phyloP scores from a whole-genome alignment of 106 monocot species.

The Phalaenopsis aphrodite region DNA sequence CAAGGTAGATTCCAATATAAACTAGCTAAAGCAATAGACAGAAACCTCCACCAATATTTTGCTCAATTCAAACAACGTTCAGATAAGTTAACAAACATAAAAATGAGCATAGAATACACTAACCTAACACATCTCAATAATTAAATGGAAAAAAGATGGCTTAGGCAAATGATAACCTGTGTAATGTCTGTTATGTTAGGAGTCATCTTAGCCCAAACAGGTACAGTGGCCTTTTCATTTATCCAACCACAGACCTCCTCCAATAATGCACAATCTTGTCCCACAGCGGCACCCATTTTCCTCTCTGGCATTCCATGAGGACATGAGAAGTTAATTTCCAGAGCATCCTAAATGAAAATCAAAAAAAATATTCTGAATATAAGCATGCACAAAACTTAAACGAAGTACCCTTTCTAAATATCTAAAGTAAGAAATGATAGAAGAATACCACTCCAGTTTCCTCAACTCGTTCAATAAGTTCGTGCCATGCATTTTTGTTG shows the following conservation, averaged over 20 bases:
- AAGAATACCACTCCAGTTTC: constrained; percentile 78
- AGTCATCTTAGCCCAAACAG: constrained; percentile 99
- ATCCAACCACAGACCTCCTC: constrained; percentile 97
- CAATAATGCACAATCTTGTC: constrained; percentile 84
- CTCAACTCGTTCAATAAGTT: constrained; percentile 91
- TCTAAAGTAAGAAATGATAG: not conserved
- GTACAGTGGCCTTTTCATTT: constrained; percentile 93
- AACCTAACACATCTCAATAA: not conserved
- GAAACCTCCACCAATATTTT: not conserved
- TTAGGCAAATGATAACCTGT: constrained; percentile 33
- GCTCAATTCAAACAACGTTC: not conserved
- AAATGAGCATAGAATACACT: not conserved
- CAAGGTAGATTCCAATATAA: not conserved
- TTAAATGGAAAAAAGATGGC: not conserved
- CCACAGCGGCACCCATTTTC: constrained; percentile 98
- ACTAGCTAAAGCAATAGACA: not conserved
- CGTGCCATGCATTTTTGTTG: constrained; percentile 84
- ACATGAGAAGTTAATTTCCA: constrained; percentile 98
- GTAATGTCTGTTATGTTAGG: constrained; percentile 95
- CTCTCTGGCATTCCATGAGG: constrained; percentile 99
- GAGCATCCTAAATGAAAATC: constrained; percentile 56
- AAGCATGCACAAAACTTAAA: constrained; percentile 1
- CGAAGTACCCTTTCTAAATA: not conserved
- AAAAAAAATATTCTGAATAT: not conserved
- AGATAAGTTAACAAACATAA: not conserved